Evolutionary conservation across 257 asterid species (phyloP).

Genomic region (Nicotiana tabacum): DNA sequence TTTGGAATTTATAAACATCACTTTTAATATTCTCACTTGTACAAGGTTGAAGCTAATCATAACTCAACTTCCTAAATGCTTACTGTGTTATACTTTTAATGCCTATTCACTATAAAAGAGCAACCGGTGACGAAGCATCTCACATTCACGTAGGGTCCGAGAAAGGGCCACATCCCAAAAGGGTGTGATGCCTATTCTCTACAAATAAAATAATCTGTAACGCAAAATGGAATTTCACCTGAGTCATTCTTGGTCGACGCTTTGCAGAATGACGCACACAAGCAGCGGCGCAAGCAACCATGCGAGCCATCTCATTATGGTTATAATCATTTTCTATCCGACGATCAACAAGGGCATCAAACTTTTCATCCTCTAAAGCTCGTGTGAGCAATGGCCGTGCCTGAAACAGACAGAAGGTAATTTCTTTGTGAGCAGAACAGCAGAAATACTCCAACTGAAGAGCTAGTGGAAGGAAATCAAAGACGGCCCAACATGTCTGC

Average conservation of each 20-base stretch:
- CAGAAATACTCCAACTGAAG: not conserved
- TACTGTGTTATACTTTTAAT: not conserved
- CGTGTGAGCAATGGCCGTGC: conserved; percentile 76
- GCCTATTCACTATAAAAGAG: not conserved
- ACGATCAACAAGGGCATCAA: conserved; percentile 49
- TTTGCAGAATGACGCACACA: conserved; percentile 85
- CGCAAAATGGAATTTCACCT: conserved; percentile 29
- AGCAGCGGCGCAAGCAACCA: conserved; percentile 87
- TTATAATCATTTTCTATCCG: conserved; percentile 38
- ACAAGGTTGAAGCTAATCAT: not conserved
- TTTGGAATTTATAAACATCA: not conserved
- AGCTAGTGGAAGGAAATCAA: not conserved
- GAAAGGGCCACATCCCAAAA: too few relatives aligned
- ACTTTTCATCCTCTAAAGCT: conserved; percentile 67
- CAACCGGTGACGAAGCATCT: too few relatives aligned
- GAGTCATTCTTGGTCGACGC: conserved; percentile 89
- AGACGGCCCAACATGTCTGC: not conserved
- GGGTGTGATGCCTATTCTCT: not conserved
- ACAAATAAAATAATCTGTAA: not conserved
- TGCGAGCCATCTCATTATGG: conserved; percentile 62
- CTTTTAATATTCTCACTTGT: not conserved
- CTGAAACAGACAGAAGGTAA: conserved; percentile 30
- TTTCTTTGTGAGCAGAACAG: not conserved
- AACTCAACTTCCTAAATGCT: not conserved
- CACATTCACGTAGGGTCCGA: too few relatives aligned